phyloP scores from a whole-genome alignment of 345 rosid species.

The Syzygium jambos region DNA sequence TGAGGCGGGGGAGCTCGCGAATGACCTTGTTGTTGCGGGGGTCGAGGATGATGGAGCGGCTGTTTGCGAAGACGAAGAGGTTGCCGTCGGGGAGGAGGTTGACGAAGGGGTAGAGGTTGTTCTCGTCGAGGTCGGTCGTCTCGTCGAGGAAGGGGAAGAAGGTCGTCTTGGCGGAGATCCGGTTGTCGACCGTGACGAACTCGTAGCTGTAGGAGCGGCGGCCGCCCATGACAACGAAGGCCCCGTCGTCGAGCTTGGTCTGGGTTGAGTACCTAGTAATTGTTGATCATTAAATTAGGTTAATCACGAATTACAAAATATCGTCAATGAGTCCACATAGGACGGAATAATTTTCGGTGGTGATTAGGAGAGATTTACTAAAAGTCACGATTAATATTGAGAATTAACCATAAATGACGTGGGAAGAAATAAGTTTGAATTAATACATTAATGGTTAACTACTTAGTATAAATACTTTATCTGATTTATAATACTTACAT shows the following conservation, averaged over 20 bases:
- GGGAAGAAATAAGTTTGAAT: too few species aligned
- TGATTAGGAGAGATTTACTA: too few species aligned
- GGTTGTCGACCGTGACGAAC: slow-evolving; percentile 56
- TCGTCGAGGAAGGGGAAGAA: slow-evolving; percentile 39
- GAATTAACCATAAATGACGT: too few species aligned
- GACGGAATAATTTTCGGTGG: too few species aligned
- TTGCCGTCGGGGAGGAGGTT: slow-evolving; percentile 74
- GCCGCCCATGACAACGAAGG: slow-evolving; percentile 76
- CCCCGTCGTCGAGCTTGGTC: slow-evolving; percentile 60
- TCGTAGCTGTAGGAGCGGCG: slow-evolving; percentile 64
- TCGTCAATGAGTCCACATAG: background rate
- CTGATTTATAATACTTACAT: too few species aligned
- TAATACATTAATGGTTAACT: too few species aligned
- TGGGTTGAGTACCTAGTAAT: slow-evolving; percentile 58
- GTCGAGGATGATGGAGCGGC: slow-evolving; percentile 52
- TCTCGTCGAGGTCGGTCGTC: slow-evolving; percentile 50
- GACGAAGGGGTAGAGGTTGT: slow-evolving; percentile 82
- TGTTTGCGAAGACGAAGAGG: slow-evolving; percentile 74
- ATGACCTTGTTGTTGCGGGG: slow-evolving; percentile 36
- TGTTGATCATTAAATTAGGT: background rate
- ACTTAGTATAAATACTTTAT: too few species aligned
- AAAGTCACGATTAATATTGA: too few species aligned
- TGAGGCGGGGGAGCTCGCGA: slow-evolving; percentile 54
- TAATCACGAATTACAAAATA: background rate
- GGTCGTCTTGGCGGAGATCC: slow-evolving; percentile 20